Base-by-base conservation (phyloP, 805 yeast species). In the Nematodospora valgi region DNA sequence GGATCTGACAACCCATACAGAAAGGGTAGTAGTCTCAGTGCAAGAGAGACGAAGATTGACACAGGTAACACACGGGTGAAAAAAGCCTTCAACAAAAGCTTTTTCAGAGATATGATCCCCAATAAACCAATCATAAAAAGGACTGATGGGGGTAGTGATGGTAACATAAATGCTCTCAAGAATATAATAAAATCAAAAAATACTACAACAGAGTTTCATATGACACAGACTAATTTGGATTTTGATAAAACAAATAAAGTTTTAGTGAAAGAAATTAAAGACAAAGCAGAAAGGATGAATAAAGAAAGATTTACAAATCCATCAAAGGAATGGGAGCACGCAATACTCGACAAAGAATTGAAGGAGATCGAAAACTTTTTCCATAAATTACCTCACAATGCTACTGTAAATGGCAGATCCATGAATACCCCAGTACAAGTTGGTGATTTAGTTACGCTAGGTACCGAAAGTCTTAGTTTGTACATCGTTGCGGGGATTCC, bases 381-480 rank as follows among this genome's bases (percentile, higher is more conserved):
- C 20, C 11, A 34, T 23, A 9, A 27, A n/a, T 14, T 27, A 9
- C 37, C 37, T 5, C 11, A 34, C 6, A 16, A 32, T 7, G 5
- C 4, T 3, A 6, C 26, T 4, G 30, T 32, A 4, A 32, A 21
- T 21, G 36, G 36, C 4, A 13, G n/a, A 3, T 10, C 20, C 3
- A 32, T 32, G 14, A 11, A 22, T 4, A 18, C 25, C 6, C 36
- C 36, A n/a, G 17, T 32, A 9, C 11, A 61, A 6, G 59, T 78
- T 3, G 89, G 91, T 30, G 89, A 83, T 53, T 59, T 81, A 30
- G 87, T 81, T 4, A 72, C 78, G 12, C 50, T 81, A 12, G 59
- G 63, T 10, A 56, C 61, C 1, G 64, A 70, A 32, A 66, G 65
- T 24, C 59, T 70, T 4, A 70, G 68, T 32, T 57, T 81, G 13